Evolutionary conservation across 2,329 filamentous ascomycete genomes (phyloP).

Genomic region (Pseudogymnoascus sp.): DNA sequence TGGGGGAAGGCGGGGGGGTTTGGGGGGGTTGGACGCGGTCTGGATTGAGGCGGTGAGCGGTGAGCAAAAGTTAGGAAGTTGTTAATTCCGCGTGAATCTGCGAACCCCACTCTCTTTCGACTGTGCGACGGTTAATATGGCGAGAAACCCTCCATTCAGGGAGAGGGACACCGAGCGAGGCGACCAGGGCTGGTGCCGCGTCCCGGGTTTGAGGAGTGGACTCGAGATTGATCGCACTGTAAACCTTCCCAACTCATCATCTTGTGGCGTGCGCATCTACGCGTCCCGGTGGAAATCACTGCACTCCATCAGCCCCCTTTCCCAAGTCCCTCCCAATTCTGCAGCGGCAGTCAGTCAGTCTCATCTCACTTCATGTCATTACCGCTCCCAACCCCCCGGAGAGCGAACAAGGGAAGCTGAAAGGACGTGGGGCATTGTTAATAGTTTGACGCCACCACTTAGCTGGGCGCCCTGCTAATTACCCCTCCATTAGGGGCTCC

Average conservation of each 20-base stretch:
- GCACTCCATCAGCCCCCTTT: not conserved
- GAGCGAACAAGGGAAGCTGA: not conserved
- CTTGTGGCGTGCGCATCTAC: not conserved
- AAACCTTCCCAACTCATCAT: not conserved
- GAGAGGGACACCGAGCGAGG: not conserved
- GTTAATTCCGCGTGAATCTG: not conserved
- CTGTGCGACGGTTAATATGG: not conserved
- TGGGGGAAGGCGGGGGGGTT: not conserved
- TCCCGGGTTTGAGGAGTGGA: constrained; percentile 1
- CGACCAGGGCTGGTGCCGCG: not conserved
- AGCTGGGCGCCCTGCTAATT: not conserved
- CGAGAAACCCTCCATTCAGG: not conserved
- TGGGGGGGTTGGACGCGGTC: not conserved
- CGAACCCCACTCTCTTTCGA: not conserved
- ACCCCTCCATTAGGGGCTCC: not conserved
- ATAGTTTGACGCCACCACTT: not conserved
- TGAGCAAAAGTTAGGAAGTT: not conserved
- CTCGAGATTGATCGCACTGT: not conserved
- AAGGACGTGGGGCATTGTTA: not conserved
- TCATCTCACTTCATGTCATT: not conserved
- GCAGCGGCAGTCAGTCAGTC: not conserved
- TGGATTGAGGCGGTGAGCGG: constrained; percentile 7
- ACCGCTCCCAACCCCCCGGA: not conserved
- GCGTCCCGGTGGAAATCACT: constrained; percentile 1
- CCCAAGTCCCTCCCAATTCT: not conserved